Percentiles rank a stretch among this genome's conserved stretches.
Conservation (phyloP, 495 filamentous ascomycete genomes). For the Astrothelium subdiscretum region DNA sequence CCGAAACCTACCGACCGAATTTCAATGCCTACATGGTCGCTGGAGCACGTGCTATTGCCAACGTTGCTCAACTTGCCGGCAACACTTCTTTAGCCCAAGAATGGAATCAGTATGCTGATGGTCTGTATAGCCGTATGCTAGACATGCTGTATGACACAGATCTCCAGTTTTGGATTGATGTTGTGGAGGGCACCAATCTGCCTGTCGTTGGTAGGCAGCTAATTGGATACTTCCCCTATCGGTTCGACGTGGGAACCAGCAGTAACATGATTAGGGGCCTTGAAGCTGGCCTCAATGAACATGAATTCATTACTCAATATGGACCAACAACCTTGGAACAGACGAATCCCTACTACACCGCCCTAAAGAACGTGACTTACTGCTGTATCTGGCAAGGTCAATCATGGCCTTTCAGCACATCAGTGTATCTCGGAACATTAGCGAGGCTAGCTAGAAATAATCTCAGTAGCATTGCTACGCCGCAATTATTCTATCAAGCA, state of each 20-base stretch:
- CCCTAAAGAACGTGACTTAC: constrained; percentile 28
- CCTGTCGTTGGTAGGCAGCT: constrained; percentile 30
- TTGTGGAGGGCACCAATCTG: constrained; percentile 30
- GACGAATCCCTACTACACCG: constrained; percentile 31
- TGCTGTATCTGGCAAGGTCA: constrained; percentile 39
- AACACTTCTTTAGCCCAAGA: constrained; percentile 18
- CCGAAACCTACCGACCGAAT: constrained; percentile 33
- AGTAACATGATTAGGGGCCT: constrained; percentile 22
- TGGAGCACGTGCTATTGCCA: constrained; percentile 31
- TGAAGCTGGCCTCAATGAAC: constrained; percentile 26
- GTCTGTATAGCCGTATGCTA: constrained; percentile 29
- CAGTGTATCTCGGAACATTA: constrained; percentile 28
- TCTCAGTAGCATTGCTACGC: constrained; percentile 10
- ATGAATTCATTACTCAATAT: constrained; percentile 31
- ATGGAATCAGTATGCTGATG: constrained; percentile 25
- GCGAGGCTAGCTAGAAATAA: constrained; percentile 11
- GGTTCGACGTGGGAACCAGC: constrained; percentile 32
- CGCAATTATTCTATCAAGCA: constrained; percentile 26
- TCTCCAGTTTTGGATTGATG: constrained; percentile 36
- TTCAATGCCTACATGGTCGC: constrained; percentile 39
- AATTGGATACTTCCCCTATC: constrained; percentile 33
- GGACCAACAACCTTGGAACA: constrained; percentile 36
- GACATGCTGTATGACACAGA: constrained; percentile 30
- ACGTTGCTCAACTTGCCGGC: constrained; percentile 25
- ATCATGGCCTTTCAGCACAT: constrained; percentile 37